Conservation (phyloP, 345 rosid genomes). For the Physaria fendleri region DNA sequence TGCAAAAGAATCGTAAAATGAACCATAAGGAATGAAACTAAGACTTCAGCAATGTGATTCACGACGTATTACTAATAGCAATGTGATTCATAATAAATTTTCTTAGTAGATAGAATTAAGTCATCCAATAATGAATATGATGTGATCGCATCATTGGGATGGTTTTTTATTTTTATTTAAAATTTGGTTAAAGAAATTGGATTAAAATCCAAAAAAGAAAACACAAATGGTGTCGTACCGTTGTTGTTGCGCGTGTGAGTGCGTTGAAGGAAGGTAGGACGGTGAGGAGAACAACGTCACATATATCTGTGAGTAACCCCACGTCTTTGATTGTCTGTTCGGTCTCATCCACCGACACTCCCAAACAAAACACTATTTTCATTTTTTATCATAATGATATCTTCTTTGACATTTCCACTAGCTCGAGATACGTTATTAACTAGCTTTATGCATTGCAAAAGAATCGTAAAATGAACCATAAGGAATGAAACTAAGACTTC, state of each 20-base stretch:
- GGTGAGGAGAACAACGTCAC: conserved; percentile 28
- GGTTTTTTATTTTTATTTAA: no score
- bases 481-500: neutral
- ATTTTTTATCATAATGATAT: conserved; percentile 4
- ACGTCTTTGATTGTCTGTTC: conserved; percentile 35
- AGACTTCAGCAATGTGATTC: neutral
- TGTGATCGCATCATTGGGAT: conserved; percentile 4
- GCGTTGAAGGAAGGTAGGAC: conserved; percentile 16
- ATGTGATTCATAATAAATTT: no score
- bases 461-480: neutral
- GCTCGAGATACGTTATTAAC: neutral
- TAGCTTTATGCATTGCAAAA: neutral
- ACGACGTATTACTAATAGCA: neutral
- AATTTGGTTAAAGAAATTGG: conserved; percentile 6
- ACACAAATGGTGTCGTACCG: conserved; percentile 24
- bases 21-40: neutral
- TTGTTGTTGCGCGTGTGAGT: conserved; percentile 23
- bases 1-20: neutral
- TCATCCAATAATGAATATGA: conserved; percentile 16
- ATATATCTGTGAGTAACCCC: conserved; percentile 21
- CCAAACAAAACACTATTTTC: neutral
- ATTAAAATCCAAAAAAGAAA: conserved; percentile 19
- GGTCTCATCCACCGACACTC: conserved; percentile 35
- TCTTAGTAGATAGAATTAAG: neutral
- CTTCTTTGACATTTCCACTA: conserved; percentile 14